Conservation (phyloP, 352 stramenopile species). For the Pythium pyrilobum region DNA sequence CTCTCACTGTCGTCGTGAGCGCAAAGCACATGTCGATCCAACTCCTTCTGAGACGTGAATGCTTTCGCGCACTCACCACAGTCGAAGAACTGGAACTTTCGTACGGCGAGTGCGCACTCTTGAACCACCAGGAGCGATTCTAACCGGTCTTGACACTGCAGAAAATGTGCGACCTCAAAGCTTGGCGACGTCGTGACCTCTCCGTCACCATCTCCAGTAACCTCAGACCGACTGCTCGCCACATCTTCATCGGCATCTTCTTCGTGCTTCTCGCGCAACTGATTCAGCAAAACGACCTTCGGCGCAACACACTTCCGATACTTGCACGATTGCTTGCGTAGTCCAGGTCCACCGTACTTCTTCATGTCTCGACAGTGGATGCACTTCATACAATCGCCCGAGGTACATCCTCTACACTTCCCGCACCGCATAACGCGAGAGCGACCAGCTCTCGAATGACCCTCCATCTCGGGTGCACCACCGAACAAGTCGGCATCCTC, state of each 20-base stretch:
- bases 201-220: not conserved
- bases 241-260: slow-evolving; percentile 31
- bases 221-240: slow-evolving; percentile 4
- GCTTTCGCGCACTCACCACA: slow-evolving; percentile 36
- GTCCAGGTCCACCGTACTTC: slow-evolving; percentile 75
- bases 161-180: slow-evolving; percentile 6
- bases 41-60: slow-evolving; percentile 48
- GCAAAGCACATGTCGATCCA: slow-evolving; percentile 38
- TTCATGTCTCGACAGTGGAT: slow-evolving; percentile 81
- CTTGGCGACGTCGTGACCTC: not conserved
- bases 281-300: slow-evolving; percentile 68
- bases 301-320: slow-evolving; percentile 65
- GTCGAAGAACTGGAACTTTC: slow-evolving; percentile 41
- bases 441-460: slow-evolving; percentile 31
- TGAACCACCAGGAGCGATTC: slow-evolving; percentile 35
- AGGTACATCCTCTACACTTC: slow-evolving; percentile 61
- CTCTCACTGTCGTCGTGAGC: not conserved
- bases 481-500: slow-evolving; percentile 1
- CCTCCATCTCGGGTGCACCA: slow-evolving; percentile 1
- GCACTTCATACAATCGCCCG: slow-evolving; percentile 73
- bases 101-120: slow-evolving; percentile 53
- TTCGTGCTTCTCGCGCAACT: slow-evolving; percentile 37
- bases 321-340: slow-evolving; percentile 82
- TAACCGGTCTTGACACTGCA: slow-evolving; percentile 10
- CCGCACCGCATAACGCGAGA: slow-evolving; percentile 73